Evolutionary conservation across 2,329 filamentous ascomycete species (phyloP).

Genomic region (Aspergillus sp.): DNA sequence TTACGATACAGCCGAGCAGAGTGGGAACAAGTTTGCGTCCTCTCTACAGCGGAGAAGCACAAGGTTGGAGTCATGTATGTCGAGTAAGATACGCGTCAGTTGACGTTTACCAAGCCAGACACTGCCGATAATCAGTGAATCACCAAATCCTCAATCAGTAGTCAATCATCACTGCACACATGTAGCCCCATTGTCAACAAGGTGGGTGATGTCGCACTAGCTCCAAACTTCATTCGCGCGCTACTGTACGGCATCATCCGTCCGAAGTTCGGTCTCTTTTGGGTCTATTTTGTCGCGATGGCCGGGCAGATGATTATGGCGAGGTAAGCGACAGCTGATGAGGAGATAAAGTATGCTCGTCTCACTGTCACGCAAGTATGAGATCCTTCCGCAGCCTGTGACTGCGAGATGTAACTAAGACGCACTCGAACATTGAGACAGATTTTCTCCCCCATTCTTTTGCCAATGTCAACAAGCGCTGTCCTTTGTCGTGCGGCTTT

Average conservation of each 20-base stretch:
- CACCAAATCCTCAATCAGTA: not conserved
- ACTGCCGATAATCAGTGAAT: constrained; percentile 16
- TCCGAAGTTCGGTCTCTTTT: not conserved
- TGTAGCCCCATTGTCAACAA: constrained; percentile 20
- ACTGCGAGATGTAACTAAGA: not conserved
- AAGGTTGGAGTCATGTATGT: constrained; percentile 4
- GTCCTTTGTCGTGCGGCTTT: not conserved
- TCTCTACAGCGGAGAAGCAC: not conserved
- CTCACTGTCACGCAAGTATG: not conserved
- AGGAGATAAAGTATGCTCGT: not conserved
- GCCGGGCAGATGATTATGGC: not conserved
- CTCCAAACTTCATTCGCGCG: constrained; percentile 14
- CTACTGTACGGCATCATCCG: constrained; percentile 6
- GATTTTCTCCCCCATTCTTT: not conserved
- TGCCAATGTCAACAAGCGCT: not conserved
- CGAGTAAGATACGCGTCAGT: constrained; percentile 3
- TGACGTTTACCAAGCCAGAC: constrained; percentile 4
- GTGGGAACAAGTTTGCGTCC: not conserved
- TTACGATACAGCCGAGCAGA: not conserved
- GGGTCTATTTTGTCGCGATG: not conserved
- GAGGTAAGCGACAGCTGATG: not conserved
- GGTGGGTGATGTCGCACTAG: constrained; percentile 25
- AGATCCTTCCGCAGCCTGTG: not conserved
- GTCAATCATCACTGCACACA: constrained; percentile 22
- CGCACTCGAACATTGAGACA: not conserved